Base-by-base conservation (phyloP, 139 green algal species). In the Protoeuglena noctilucae region DNA sequence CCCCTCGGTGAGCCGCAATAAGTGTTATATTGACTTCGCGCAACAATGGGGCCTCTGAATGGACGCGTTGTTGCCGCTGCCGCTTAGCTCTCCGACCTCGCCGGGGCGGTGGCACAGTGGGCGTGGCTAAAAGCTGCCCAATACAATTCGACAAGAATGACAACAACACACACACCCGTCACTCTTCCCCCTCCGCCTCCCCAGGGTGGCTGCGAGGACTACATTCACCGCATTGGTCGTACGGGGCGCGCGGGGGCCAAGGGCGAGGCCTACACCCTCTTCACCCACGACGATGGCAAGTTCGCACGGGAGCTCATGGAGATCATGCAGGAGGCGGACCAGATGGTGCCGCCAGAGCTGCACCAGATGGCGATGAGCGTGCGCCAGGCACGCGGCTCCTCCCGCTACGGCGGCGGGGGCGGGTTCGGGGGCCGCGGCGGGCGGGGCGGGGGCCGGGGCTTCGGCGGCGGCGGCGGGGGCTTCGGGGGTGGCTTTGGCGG, bases 171-270 rank as follows among this genome's bases (percentile, higher is more conserved):
- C n/a, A n/a, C n/a, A n/a, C n/a, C n/a, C n/a, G n/a, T n/a, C n/a
- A n/a, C n/a, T n/a, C n/a, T n/a, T n/a, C n/a, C n/a, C n/a, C n/a
- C n/a, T n/a, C n/a, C n/a, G n/a, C n/a, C n/a, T n/a, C n/a, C n/a
- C 30, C 77, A 70, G 7, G 7, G 9, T 43, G 74, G 77, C 40
- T 61, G 78, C 17, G 80, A 93, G 70, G 83, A 93, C 68, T 93
- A 94, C 57, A 72, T 94, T 6, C 83, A 93, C 48, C 74, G 85
- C 60, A 89, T 94, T 48, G 84, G 86, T 19, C 76, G 86, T 28
- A 95, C 86, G 22, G 86, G 84, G 21, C 74, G 85, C 28, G 85
- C 85, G 16, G 85, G 85, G 17, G 74, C 76, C 9, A 85, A 68
- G 3, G 85, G 85, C 16, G 72, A 82, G 39, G 70, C 78, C 2